A percentile compares a stretch with the other conserved stretches of the same genome.
phyloP scores from a whole-genome alignment of 2,329 filamentous ascomycete genomes.

The Paraphoma chrysanthemicola region DNA sequence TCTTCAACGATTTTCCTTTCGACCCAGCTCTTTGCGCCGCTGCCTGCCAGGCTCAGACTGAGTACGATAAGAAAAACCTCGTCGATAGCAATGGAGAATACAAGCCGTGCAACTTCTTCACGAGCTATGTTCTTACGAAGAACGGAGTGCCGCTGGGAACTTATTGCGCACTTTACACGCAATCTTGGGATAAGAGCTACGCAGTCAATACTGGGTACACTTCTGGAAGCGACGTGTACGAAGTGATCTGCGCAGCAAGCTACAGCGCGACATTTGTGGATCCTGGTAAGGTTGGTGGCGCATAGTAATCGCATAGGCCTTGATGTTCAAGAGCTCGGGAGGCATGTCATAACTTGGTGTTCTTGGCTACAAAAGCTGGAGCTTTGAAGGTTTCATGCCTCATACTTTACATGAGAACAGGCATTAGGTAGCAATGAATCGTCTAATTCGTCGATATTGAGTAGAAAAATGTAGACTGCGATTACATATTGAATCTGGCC shows the following conservation, averaged over 20 bases:
- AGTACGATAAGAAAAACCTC: slow-evolving; percentile 39
- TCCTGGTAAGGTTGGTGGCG: slow-evolving; percentile 3
- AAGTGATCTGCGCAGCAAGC: slow-evolving; percentile 11
- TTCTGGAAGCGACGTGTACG: slow-evolving; percentile 21
- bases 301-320: not conserved
- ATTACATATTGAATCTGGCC: too few species aligned
- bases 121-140: slow-evolving; percentile 46
- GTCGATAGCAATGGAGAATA: slow-evolving; percentile 35
- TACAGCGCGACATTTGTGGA: slow-evolving; percentile 12
- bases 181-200: slow-evolving; percentile 16
- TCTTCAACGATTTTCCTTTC: slow-evolving; percentile 38
- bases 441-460: too few species aligned
- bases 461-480: too few species aligned
- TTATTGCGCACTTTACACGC: slow-evolving; percentile 42
- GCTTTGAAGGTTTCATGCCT: too few species aligned
- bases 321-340: too few species aligned
- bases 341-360: too few species aligned
- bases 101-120: slow-evolving; percentile 48
- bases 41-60: slow-evolving; percentile 45
- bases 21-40: slow-evolving; percentile 40
- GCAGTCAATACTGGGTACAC: slow-evolving; percentile 34
- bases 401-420: too few species aligned
- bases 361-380: too few species aligned
- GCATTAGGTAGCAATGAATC: too few species aligned
- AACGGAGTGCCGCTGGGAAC: slow-evolving; percentile 46